Conservation (phyloP, 169 alveolate genomes). For the Cryptosporidium muris region DNA sequence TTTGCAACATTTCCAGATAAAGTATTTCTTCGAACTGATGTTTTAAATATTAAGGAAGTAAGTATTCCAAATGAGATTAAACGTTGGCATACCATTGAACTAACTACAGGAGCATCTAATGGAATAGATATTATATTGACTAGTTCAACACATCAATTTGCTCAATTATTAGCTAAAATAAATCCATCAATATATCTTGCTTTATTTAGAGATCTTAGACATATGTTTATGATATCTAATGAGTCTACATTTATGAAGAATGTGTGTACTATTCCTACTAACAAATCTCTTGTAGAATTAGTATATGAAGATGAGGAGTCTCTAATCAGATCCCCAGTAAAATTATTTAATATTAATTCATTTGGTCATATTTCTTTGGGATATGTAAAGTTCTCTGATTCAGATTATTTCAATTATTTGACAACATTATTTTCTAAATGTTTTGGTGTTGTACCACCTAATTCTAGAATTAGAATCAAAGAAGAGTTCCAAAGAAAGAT, state of each 20-base stretch:
- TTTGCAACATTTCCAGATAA: conserved; percentile 33
- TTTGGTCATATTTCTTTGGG: background rate
- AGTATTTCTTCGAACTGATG: conserved; percentile 20
- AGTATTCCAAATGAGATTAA: conserved; percentile 31
- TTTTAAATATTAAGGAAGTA: background rate
- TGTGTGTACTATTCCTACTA: conserved; percentile 17
- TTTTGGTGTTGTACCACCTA: conserved; percentile 46
- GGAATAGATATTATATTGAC: conserved; percentile 10
- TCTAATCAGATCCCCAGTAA: conserved; percentile 1
- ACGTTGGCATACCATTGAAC: conserved; percentile 12
- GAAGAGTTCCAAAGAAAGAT: conserved; percentile 28
- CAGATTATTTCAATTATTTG: conserved; percentile 24
- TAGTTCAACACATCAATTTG: conserved; percentile 38
- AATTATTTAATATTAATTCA: conserved; percentile 6
- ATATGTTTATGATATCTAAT: conserved; percentile 5
- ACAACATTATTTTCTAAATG: conserved; percentile 35
- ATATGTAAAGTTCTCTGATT: conserved; percentile 27
- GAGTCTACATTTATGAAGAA: conserved; percentile 8
- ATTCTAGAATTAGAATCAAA: conserved; percentile 43
- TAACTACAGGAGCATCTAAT: background rate
- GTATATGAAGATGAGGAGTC: conserved; percentile 16
- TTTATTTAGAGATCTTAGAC: conserved; percentile 35
- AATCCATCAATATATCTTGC: conserved; percentile 49
- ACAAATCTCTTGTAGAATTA: conserved; percentile 33
- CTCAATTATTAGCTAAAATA: conserved; percentile 19